These are phyloP conservation scores for Prosopis cineraria DNA, from an alignment of 306 rosid genomes.

Conservation along the genomic window DNA sequence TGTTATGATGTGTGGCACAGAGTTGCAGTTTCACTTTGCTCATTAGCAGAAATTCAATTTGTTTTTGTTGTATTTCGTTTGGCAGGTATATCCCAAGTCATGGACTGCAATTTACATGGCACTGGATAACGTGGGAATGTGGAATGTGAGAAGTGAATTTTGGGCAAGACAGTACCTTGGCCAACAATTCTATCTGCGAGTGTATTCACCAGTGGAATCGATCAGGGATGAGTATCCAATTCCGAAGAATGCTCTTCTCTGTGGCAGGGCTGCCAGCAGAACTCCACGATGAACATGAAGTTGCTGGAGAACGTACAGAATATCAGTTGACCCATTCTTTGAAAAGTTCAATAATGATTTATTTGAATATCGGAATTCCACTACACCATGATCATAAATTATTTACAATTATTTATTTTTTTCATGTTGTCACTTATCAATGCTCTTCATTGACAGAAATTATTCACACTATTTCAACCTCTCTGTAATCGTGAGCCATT, in stretches of 20 bases:
- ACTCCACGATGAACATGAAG: conserved; percentile 25
- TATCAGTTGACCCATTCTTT: conserved; percentile 47
- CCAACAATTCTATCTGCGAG: conserved; percentile 87
- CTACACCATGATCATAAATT: conserved; percentile 20
- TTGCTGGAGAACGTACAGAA: conserved; percentile 1
- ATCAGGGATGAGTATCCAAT: conserved; percentile 76
- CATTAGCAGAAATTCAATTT: background rate
- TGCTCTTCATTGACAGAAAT: conserved; percentile 9
- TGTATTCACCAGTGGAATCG: conserved; percentile 71
- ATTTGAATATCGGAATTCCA: conserved; percentile 13
- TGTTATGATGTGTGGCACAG: background rate
- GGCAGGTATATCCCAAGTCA: conserved; percentile 86
- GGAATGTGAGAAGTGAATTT: conserved; percentile 85
- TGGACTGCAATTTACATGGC: conserved; percentile 94
- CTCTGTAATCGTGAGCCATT: background rate
- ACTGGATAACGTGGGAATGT: conserved; percentile 89
- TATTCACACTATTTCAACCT: background rate
- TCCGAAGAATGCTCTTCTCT: conserved; percentile 90
- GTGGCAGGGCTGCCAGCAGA: conserved; percentile 76
- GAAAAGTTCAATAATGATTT: conserved; percentile 15
- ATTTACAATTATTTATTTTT: conserved; percentile 22
- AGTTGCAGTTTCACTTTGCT: background rate
- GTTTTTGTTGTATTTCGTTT: background rate
- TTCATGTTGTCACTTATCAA: background rate
- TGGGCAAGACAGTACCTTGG: conserved; percentile 95